These are phyloP conservation scores for Entomortierella chlamydospora DNA, from an alignment of 192 early-diverging fungal genomes.

Conservation along the genomic window DNA sequence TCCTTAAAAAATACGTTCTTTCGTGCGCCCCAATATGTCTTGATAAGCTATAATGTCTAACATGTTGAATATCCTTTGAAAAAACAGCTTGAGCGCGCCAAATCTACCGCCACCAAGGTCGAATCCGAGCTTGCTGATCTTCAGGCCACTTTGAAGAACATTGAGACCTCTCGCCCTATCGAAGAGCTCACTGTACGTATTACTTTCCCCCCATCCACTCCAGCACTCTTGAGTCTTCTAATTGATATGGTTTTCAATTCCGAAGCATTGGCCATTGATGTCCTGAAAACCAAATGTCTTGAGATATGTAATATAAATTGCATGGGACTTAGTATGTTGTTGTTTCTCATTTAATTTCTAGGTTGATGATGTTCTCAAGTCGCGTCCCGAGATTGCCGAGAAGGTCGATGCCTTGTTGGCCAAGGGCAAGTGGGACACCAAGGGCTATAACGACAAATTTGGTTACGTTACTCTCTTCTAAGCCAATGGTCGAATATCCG, in stretches of 20 bases:
- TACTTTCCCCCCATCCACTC: too few relatives aligned
- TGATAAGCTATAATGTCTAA: too few relatives aligned
- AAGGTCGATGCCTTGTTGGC: slow-evolving; percentile 92
- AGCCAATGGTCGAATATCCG: slow-evolving; percentile 10
- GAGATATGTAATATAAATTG: too few relatives aligned
- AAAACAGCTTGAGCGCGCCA: slow-evolving; percentile 80
- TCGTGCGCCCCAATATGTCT: too few relatives aligned
- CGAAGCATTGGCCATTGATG: neutral
- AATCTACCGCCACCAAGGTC: slow-evolving; percentile 87
- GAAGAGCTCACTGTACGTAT: slow-evolving; percentile 89
- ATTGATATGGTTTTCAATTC: too few relatives aligned
- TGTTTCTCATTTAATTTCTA: slow-evolving; percentile 29
- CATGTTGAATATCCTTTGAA: too few relatives aligned
- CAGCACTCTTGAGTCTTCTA: too few relatives aligned
- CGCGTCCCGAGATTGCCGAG: slow-evolving; percentile 91
- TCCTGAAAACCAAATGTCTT: neutral
- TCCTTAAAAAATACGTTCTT: too few relatives aligned
- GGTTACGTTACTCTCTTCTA: slow-evolving; percentile 79
- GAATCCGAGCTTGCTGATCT: slow-evolving; percentile 89
- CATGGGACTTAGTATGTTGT: too few relatives aligned
- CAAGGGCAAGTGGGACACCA: slow-evolving; percentile 92
- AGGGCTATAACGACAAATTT: slow-evolving; percentile 98
- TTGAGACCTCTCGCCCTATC: slow-evolving; percentile 92
- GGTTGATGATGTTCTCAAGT: slow-evolving; percentile 94
- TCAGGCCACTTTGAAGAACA: slow-evolving; percentile 90